These are phyloP conservation scores for Aspergillus intermedius DNA, from an alignment of 2,329 filamentous ascomycete species.

Conservation along the genomic window DNA sequence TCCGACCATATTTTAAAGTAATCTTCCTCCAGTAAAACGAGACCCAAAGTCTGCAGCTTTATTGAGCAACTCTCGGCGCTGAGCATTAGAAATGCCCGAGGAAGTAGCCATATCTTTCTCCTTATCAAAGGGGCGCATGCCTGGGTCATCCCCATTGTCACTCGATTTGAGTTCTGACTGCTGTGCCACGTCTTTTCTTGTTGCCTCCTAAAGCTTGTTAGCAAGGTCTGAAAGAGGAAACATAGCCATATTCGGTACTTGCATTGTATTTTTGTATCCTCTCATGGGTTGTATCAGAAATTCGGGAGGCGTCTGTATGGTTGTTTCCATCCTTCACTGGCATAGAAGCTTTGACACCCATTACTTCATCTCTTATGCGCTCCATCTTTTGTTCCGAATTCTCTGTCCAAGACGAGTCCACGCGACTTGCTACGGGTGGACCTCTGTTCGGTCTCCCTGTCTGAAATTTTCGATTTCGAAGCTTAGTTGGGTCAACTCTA, in stretches of 20 bases:
- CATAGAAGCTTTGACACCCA: slow-evolving; percentile 55
- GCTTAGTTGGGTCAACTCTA: slow-evolving; percentile 73
- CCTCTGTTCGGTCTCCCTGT: slow-evolving; percentile 56
- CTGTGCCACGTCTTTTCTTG: slow-evolving; percentile 2
- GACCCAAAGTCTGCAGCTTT: slow-evolving; percentile 76
- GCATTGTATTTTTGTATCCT: slow-evolving; percentile 55
- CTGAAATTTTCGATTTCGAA: slow-evolving; percentile 76
- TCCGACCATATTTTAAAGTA: slow-evolving; percentile 28
- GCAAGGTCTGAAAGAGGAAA: background rate
- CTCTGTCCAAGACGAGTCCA: slow-evolving; percentile 73
- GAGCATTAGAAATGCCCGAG: slow-evolving; percentile 62
- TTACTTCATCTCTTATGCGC: slow-evolving; percentile 71
- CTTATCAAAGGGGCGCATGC: slow-evolving; percentile 76
- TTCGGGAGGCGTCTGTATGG: slow-evolving; percentile 13
- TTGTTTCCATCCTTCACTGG: slow-evolving; percentile 5
- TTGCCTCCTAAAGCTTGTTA: slow-evolving; percentile 1
- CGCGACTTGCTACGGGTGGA: slow-evolving; percentile 13
- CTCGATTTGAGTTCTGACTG: background rate
- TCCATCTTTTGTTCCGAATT: slow-evolving; percentile 82
- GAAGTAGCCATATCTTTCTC: slow-evolving; percentile 89
- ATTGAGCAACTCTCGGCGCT: slow-evolving; percentile 71
- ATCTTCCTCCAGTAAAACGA: slow-evolving; percentile 69
- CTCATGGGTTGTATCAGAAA: slow-evolving; percentile 38
- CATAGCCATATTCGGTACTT: slow-evolving; percentile 20
- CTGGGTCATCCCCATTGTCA: slow-evolving; percentile 68